These are phyloP conservation scores for Botrytis sinoallii DNA, from an alignment of 2,329 filamentous ascomycete species.

Conservation along the genomic window DNA sequence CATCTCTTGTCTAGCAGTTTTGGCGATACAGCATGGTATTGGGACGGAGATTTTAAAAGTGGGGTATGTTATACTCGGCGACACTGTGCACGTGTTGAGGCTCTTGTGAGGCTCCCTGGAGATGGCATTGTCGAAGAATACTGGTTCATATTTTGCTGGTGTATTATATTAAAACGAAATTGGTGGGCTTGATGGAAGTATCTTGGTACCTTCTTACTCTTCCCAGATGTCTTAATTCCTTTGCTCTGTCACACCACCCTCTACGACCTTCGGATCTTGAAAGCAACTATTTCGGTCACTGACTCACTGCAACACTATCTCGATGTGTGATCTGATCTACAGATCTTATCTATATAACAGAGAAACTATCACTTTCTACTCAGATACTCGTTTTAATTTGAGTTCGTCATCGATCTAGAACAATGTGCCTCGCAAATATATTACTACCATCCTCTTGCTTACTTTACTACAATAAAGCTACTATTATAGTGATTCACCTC, in stretches of 20 bases:
- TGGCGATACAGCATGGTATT: neutral
- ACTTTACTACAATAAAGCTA: neutral
- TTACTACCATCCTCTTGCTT: neutral
- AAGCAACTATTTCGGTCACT: neutral
- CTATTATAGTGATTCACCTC: too few relatives aligned
- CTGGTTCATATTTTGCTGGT: neutral
- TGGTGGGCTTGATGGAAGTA: neutral
- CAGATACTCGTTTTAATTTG: neutral
- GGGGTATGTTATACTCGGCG: slow-evolving; percentile 1
- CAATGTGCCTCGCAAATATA: neutral
- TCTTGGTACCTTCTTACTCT: neutral
- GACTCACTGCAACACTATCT: neutral
- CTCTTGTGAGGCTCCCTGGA: neutral
- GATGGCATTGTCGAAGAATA: neutral
- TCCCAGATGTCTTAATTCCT: neutral
- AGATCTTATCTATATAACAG: neutral
- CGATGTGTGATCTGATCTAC: neutral
- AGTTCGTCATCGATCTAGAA: neutral
- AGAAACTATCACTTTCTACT: neutral
- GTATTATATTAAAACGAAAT: neutral
- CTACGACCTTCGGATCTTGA: neutral
- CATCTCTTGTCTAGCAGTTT: neutral
- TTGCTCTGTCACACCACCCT: neutral
- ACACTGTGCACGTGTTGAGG: neutral
- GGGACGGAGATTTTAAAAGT: neutral